A percentile compares a stretch with the other conserved stretches of the same genome.
These are phyloP conservation scores for Stentor coeruleus DNA, from an alignment of 73 alveolate genomes.

Conservation along the genomic window DNA sequence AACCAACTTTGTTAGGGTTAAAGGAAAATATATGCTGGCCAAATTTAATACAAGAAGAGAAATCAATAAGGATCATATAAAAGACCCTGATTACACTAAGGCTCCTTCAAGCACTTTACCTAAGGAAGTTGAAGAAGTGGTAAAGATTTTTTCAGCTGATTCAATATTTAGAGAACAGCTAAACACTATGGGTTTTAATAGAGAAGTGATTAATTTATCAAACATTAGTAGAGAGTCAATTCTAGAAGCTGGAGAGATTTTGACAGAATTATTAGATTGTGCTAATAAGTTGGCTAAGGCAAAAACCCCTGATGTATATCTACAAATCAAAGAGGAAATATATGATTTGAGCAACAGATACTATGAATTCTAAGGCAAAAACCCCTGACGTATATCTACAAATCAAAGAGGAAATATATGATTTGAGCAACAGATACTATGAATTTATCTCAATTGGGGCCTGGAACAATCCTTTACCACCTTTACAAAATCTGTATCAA, in stretches of 20 bases:
- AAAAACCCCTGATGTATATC: conserved; percentile 31
- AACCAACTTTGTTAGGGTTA: conserved; percentile 39
- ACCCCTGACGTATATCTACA: conserved; percentile 32
- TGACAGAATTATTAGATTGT: conserved; percentile 54
- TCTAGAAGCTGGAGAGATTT: conserved; percentile 64
- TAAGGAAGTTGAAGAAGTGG: not conserved
- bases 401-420: conserved; percentile 50
- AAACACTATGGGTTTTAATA: conserved; percentile 64
- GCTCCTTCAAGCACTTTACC: conserved; percentile 22
- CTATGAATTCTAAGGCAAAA: conserved; percentile 69
- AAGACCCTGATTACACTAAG: conserved; percentile 24
- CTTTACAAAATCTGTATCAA: conserved; percentile 43
- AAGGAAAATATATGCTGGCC: conserved; percentile 37
- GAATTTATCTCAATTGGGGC: conserved; percentile 51
- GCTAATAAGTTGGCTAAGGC: conserved; percentile 52
- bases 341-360: conserved; percentile 74
- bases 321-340: conserved; percentile 65
- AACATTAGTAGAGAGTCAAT: conserved; percentile 57
- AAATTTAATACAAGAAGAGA: conserved; percentile 26
- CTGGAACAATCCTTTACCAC: conserved; percentile 63
- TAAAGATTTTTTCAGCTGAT: conserved; percentile 20
- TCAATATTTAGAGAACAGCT: conserved; percentile 48
- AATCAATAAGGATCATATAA: conserved; percentile 39
- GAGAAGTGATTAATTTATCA: conserved; percentile 66
- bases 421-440: conserved; percentile 36